phyloP scores from a whole-genome alignment of 2,329 filamentous ascomycete genomes.

The Penicillium hordei region DNA sequence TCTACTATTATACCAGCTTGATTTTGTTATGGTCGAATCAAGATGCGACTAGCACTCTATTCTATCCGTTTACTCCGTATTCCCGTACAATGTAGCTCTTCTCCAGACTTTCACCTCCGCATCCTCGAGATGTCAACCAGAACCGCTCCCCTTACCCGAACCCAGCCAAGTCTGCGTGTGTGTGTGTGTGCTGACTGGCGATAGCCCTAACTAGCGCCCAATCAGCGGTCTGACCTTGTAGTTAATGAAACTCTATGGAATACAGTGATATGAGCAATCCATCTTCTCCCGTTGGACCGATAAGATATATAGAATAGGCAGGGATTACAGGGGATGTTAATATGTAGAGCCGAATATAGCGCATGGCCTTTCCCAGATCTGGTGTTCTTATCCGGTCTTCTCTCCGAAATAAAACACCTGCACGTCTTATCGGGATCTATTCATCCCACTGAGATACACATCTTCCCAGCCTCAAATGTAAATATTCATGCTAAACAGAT shows the following conservation, averaged over 20 bases:
- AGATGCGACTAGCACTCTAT: background rate
- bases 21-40: background rate
- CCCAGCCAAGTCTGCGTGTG: background rate
- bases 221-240: conserved; percentile 11
- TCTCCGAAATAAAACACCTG: conserved; percentile 2
- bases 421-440: conserved; percentile 8
- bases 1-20: background rate
- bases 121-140: background rate
- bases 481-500: conserved; percentile 13
- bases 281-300: conserved; percentile 26
- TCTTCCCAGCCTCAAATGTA: background rate
- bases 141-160: conserved; percentile 4
- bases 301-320: conserved; percentile 11
- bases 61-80: background rate
- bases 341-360: conserved; percentile 1
- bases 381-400: conserved; percentile 6
- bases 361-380: conserved; percentile 11
- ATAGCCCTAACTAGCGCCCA: conserved; percentile 4
- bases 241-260: conserved; percentile 8
- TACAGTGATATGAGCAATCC: conserved; percentile 16
- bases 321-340: background rate
- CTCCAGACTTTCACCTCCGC: conserved; percentile 11
- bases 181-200: background rate
- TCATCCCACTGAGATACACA: background rate
- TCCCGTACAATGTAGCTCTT: background rate